These are phyloP conservation scores for Cerrena zonata DNA, from an alignment of 1,284 basidiomycete species.

Conservation along the genomic window DNA sequence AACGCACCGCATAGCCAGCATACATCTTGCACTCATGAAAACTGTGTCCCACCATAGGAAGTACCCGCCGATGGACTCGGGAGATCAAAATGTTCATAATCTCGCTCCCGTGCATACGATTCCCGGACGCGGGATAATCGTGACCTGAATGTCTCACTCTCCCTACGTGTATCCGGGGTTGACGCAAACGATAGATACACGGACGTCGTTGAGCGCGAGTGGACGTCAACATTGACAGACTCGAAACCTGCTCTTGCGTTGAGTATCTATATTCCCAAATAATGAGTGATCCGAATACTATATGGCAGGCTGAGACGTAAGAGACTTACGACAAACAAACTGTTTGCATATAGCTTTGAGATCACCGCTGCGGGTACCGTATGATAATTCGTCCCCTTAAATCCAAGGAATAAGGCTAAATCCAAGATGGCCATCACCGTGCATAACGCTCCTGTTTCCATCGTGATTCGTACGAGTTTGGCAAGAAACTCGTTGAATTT, in stretches of 20 bases:
- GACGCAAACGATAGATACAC: not conserved
- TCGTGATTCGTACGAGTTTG: slow-evolving; percentile 7
- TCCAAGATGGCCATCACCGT: slow-evolving; percentile 6
- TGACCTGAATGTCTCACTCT: not conserved
- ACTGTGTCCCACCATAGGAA: no score
- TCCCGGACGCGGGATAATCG: not conserved
- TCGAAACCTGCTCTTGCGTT: slow-evolving; percentile 2
- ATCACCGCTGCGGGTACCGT: slow-evolving; percentile 4
- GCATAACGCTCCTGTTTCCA: slow-evolving; percentile 14
- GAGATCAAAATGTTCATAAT: no score
- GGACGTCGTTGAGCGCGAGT: not conserved
- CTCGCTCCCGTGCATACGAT: no score
- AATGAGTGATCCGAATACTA: not conserved
- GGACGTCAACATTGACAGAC: not conserved
- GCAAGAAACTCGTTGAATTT: slow-evolving; percentile 6
- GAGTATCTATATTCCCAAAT: not conserved
- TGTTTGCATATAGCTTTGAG: slow-evolving; percentile 11
- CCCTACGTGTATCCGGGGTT: not conserved
- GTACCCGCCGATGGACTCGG: no score
- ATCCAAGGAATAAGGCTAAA: slow-evolving; percentile 5
- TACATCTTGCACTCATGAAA: no score
- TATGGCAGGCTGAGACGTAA: not conserved
- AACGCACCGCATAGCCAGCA: no score
- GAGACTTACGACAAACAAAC: slow-evolving; percentile 7
- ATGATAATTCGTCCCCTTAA: slow-evolving; percentile 7